Evolutionary conservation across 2,329 filamentous ascomycete genomes (phyloP).

Genomic region (Neospermospora avenae): DNA sequence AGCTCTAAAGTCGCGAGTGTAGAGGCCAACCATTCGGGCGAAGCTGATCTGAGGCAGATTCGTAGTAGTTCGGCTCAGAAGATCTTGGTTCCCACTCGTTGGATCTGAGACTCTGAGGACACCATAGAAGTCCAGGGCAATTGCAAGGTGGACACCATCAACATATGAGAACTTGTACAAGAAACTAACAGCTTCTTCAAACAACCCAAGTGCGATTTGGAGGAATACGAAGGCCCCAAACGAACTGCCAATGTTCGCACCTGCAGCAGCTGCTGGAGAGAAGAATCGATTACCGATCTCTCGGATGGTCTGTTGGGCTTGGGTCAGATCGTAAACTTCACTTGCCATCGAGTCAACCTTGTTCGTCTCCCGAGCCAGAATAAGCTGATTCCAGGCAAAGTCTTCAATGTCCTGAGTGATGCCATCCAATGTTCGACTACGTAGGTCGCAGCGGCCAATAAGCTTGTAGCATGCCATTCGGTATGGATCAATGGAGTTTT

Average conservation of each 20-base stretch:
- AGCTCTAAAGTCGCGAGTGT: conserved; percentile 92
- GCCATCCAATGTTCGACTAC: conserved; percentile 60
- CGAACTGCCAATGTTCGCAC: conserved; percentile 65
- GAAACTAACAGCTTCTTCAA: conserved; percentile 88
- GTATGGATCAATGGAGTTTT: conserved; percentile 89
- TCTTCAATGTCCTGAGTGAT: conserved; percentile 60
- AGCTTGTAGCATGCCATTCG: conserved; percentile 98
- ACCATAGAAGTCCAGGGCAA: conserved; percentile 85
- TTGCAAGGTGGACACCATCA: conserved; percentile 90
- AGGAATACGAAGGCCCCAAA: conserved; percentile 94
- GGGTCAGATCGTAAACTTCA: conserved; percentile 61
- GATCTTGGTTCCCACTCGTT: conserved; percentile 67
- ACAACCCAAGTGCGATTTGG: conserved; percentile 86
- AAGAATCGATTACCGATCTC: conserved; percentile 94
- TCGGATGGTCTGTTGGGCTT: conserved; percentile 74
- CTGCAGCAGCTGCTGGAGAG: conserved; percentile 56
- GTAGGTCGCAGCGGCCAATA: conserved; percentile 73
- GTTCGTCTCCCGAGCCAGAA: conserved; percentile 63
- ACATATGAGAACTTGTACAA: conserved; percentile 89
- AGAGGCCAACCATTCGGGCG: conserved; percentile 87
- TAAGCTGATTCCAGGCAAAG: conserved; percentile 71
- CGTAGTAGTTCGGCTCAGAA: conserved; percentile 63
- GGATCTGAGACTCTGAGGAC: conserved; percentile 85
- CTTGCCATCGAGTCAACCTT: conserved; percentile 61
- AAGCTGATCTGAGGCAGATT: conserved; percentile 85